Evolutionary conservation across 1,139 yeast species (phyloP), one percentile per base, ranked within the genome.

Genomic region (Saccharomyces hybrid): DNA sequence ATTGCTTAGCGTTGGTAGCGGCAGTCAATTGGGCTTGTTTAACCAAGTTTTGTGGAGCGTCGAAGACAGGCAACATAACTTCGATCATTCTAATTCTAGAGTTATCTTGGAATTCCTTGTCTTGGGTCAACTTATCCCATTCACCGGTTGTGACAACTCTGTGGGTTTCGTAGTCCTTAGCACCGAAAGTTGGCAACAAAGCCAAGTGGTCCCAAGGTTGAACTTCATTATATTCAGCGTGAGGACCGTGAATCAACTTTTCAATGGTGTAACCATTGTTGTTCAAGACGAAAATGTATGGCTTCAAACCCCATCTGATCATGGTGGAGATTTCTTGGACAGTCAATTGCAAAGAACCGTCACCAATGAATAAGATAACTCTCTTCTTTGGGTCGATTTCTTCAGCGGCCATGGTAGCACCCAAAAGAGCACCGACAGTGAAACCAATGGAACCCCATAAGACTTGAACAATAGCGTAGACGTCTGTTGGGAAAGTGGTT

Each of bases 391-490:
- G 82, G 67, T 84, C 84, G 52, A 84, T 65, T 71, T 88, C 96
- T 66, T 82, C 82, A 57, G 90, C 87, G 26, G 95, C 96, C 77
- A 86, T 79, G 32, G 85, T 84, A 31, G 96, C 96, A 72, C 96
- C 96, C 58, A 84, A 74, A 38, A 88, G 79, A 52, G 95, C 87
- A 67, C 96, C 96, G 49, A 87, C 88, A 31, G 96, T 82, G 77
- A 77, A 88, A 66, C 96, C 96, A 71, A 88, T 87, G 49, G 95
- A 86, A 56, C 96, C 96, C 91, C 95, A 88, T 67, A 88, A 77
- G 50, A 88, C 93, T 75, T 88, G 96, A 53, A 95, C 86, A 61
- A 88, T 88, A 67, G 95, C 95, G 60, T 80, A 73, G 48, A 84
- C 78, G 69, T 83, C 75, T 66, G 79, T 75, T 60, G 96, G 95